Base-by-base conservation (phyloP, 768 basidiomycete genomes). In the Kwoniella pini region DNA sequence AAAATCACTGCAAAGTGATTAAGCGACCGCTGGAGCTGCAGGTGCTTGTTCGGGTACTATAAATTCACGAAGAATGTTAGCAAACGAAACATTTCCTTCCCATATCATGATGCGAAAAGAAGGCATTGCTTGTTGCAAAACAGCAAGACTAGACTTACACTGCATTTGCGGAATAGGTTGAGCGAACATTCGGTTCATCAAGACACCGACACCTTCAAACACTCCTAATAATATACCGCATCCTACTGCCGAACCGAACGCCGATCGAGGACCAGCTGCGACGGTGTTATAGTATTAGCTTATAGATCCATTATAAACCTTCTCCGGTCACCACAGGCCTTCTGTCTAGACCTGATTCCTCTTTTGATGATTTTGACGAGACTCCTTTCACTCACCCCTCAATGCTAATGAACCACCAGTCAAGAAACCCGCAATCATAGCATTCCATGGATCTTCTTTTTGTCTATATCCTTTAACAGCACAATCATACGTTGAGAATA, bases 371-470 rank as follows among this genome's bases (percentile, higher is more conserved):
- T n/a, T n/a, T n/a, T n/a, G n/a, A n/a, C n/a, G n/a, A n/a, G n/a
- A n/a, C 33, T 7, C 7, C 33, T 36, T 36, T 7, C 28, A 87
- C 90, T 80, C 79, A 96, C 95, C 91, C 81, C 95, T 85, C 63
- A 89, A 85, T 59, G 95, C 96, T 54, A 97, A 80, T 78, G 90
- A 94, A 56, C 96, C 96, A 80, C 96, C 96, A 10, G 96, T 98
- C 87, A 96, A 85, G 81, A 99, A 99, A 44, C 96, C 96, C 24
- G 93, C 92, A 52, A 96, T 88, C 72, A 99, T 98, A 40, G 93
- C 93, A 76, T 99, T 99, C 93, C 93, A 99, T 52, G 95, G 90
- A 79, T 96, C 94, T 80, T 96, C 93, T 78, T 97, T 96, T 82
- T 96, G 92, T 77, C 93, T 84, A 82, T 86, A 91, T 13, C 92